phyloP scores from a whole-genome alignment of 257 asterid species.

The Penstemon eatonii region DNA sequence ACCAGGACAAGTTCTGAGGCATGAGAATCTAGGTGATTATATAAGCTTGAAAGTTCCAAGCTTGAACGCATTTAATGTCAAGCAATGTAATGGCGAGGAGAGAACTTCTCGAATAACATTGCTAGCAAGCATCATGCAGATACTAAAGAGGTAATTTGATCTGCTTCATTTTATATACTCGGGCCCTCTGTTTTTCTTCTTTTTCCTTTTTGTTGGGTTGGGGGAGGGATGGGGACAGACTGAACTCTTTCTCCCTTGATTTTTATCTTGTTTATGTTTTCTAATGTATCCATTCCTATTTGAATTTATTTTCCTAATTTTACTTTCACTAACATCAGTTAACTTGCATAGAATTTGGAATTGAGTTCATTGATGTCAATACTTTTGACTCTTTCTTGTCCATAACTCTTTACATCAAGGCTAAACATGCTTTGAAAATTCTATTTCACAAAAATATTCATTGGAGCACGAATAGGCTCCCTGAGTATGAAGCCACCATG shows the following conservation, averaged over 20 bases:
- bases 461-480: constrained; percentile 9
- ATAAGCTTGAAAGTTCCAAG: constrained; percentile 76
- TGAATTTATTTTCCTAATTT: constrained; percentile 7
- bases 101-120: constrained; percentile 45
- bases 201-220: background rate
- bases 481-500: constrained; percentile 8
- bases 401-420: too few relatives aligned
- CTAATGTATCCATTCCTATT: background rate
- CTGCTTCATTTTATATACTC: background rate
- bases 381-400: too few relatives aligned
- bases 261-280: constrained; percentile 12
- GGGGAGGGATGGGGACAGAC: too few relatives aligned
- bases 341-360: background rate
- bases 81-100: constrained; percentile 59
- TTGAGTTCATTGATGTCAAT: too few relatives aligned
- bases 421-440: too few relatives aligned
- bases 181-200: constrained; percentile 1
- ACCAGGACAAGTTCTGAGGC: constrained; percentile 92
- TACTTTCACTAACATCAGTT: constrained; percentile 16
- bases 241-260: constrained; percentile 4
- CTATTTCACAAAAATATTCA: background rate
- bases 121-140: constrained; percentile 64
- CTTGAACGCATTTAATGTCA: constrained; percentile 47
- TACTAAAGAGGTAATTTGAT: constrained; percentile 58
- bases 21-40: constrained; percentile 73